Evolutionary conservation across 176 grass and related monocot genomes (phyloP), one percentile per base, ranked within the genome.

Genomic region (Aegilops umbellulata): DNA sequence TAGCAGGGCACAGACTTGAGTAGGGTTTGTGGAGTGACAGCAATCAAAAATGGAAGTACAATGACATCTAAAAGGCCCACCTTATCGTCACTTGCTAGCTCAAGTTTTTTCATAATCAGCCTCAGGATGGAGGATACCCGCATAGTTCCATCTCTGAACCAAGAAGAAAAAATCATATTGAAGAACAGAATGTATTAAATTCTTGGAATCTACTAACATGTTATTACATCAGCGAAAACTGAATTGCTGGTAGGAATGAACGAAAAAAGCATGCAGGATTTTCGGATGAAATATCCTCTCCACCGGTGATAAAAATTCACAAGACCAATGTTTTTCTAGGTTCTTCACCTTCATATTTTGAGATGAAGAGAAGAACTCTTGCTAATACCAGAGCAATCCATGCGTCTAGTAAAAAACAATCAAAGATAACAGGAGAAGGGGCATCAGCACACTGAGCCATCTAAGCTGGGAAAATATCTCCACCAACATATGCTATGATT

Each of bases 31-130:
- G 34, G 8, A 80, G 29, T 23, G 10, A 0, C 9, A 39, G 38
- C 23, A 23, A 49, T 23, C 27, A 58, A 68, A 81, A 76, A 17
- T 51, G 23, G 29, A 91, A 78, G 31, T 64, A 25, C 25, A 81
- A 80, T 20, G 11, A 17, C 4, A 62, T 76, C 60, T 77, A 34
- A 71, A 58, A 64, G 60, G 65, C 63, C 46, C 82, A 99, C 97
- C 97, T 99, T 92, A 60, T 90, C 85, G 72, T 97, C 97, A 74
- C 75, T 91, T 82, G 72, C 42, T 62, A 99, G 85, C 79, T 77
- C 88, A 80, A 99, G 92, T 84, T 97, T 97, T 34, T 9, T 85
- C 69, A 73, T 82, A 30, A 99, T 92, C 82, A 93, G 94, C 74
- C 89, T 97, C 84, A 91, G 94, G 42, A 99, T 86, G 2, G 85